A percentile compares a stretch with the other conserved stretches of the same genome.
phyloP scores from a whole-genome alignment of 169 alveolate genomes.

The Plasmodium falciparum region DNA sequence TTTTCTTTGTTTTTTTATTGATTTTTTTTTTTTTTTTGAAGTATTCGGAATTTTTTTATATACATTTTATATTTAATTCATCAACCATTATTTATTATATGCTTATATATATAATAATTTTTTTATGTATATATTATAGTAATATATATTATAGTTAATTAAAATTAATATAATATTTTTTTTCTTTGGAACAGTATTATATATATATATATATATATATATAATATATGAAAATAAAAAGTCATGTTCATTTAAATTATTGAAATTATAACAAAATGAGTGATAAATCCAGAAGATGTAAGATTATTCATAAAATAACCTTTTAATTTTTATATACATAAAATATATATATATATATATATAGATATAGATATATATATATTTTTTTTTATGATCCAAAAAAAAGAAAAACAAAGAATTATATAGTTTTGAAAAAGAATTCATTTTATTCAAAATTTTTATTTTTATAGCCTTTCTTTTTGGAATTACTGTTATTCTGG shows the following conservation, averaged over 20 bases:
- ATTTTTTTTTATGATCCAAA: background rate
- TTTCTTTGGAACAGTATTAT: conserved; percentile 5
- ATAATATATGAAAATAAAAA: background rate
- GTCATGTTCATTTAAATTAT: no score
- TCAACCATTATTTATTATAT: no score
- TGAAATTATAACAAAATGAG: conserved; percentile 36
- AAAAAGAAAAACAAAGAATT: background rate
- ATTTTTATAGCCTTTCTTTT: conserved; percentile 53
- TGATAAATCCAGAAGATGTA: conserved; percentile 76
- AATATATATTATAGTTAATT: no score
- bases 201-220: conserved; percentile 11
- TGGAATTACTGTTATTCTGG: conserved; percentile 53
- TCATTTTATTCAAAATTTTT: conserved; percentile 4
- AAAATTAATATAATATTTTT: no score
- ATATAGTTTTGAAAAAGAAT: conserved; percentile 5
- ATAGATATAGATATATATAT: background rate
- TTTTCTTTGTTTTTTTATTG: no score
- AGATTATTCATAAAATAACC: background rate
- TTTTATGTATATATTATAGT: no score
- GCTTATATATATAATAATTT: no score
- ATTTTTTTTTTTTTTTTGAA: no score
- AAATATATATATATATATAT: background rate
- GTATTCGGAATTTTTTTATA: no score
- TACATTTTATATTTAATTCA: no score
- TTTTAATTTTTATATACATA: background rate